Conservation (phyloP, 148 eudicot species). For the Spergularia marina region DNA sequence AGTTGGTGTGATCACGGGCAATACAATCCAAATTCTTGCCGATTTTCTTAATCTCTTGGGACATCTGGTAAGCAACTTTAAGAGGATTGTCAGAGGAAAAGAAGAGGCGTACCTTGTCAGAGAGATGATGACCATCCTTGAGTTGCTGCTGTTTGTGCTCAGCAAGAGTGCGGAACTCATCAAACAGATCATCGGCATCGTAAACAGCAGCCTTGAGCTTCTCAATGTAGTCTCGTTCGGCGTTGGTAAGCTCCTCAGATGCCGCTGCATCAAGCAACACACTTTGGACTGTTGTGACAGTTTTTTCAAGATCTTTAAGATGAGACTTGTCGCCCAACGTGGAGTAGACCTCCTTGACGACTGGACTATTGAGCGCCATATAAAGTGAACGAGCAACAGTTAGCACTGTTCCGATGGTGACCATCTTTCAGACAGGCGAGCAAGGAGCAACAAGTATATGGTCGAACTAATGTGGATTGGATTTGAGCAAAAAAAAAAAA, state of each 20-base stretch:
- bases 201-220: conserved; percentile 19
- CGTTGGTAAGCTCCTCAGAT: neutral
- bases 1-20: neutral
- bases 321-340: neutral
- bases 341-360: neutral
- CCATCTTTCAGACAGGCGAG: conserved; percentile 5
- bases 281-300: neutral
- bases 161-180: conserved; percentile 14
- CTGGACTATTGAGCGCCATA: neutral
- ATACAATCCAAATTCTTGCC: neutral
- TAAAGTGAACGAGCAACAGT: neutral
- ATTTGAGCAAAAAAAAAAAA: too few relatives aligned
- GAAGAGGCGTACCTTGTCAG: conserved; percentile 3
- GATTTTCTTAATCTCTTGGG: neutral
- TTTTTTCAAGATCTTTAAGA: neutral
- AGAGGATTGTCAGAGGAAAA: neutral
- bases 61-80: neutral
- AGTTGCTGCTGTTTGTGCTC: neutral
- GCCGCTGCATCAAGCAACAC: conserved; percentile 18
- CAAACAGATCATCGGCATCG: conserved; percentile 23
- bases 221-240: neutral
- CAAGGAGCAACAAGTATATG: too few relatives aligned
- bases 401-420: neutral
- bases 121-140: neutral
- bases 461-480: too few relatives aligned